Evolutionary conservation across 768 basidiomycete species (phyloP).

Genomic region (Leccinum rimulosum): DNA sequence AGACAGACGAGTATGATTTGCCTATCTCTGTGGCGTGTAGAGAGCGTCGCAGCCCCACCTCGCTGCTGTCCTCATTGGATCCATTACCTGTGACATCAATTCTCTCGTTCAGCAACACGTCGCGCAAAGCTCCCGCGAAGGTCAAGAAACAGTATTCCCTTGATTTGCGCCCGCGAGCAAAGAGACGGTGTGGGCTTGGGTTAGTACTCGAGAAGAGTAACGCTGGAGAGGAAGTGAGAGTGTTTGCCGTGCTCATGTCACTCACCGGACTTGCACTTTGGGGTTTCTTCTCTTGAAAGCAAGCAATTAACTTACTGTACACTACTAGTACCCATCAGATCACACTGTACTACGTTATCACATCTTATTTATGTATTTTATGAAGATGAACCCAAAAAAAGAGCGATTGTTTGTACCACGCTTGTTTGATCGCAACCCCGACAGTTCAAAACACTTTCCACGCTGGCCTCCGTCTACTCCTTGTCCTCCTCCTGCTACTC

Average conservation of each 20-base stretch:
- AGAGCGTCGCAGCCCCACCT: constrained; percentile 40
- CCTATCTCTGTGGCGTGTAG: constrained; percentile 51
- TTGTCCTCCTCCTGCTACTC: constrained; percentile 24
- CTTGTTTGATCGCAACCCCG: constrained; percentile 2
- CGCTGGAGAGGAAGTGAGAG: constrained; percentile 64
- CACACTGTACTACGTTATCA: no score
- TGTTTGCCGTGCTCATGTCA: constrained; percentile 25
- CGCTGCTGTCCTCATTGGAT: constrained; percentile 29
- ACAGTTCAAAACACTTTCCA: constrained; percentile 10
- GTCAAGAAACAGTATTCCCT: constrained; percentile 24
- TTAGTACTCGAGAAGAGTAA: constrained; percentile 55
- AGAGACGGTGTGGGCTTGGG: constrained; percentile 40
- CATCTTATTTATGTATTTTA: no score
- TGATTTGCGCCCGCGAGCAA: constrained; percentile 32
- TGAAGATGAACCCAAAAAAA: constrained; percentile 5
- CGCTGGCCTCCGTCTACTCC: constrained; percentile 32
- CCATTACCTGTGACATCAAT: constrained; percentile 24
- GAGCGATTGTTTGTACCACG: constrained; percentile 17
- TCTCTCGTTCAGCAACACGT: constrained; percentile 3
- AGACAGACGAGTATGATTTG: constrained; percentile 62
- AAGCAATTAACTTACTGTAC: not conserved
- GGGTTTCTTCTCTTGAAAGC: constrained; percentile 29
- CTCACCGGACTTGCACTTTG: constrained; percentile 31
- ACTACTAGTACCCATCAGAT: not conserved
- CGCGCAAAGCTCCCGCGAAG: constrained; percentile 34